Percentiles rank a stretch among this genome's conserved stretches.
These are phyloP conservation scores for Trapa bicornis DNA, from an alignment of 345 rosid species.

Conservation along the genomic window DNA sequence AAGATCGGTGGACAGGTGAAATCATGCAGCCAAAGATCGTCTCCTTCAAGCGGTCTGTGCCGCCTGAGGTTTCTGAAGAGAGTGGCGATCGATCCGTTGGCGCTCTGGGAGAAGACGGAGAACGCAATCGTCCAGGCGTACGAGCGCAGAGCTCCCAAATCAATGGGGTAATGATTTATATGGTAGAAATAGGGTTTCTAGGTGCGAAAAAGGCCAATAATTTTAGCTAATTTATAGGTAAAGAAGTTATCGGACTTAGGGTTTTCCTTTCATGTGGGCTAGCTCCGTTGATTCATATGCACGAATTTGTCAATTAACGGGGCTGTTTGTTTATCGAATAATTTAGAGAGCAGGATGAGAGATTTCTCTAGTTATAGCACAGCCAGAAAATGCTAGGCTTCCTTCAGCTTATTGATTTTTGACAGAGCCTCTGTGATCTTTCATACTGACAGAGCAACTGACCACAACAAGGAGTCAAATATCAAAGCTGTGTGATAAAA, in stretches of 20 bases:
- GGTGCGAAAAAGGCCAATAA: neutral
- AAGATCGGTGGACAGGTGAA: neutral
- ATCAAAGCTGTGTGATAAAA: neutral
- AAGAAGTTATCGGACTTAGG: neutral
- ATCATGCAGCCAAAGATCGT: constrained; percentile 69
- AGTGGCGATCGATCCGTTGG: constrained; percentile 29
- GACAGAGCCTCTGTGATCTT: neutral
- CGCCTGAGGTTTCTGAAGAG: constrained; percentile 7
- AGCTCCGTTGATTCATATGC: neutral
- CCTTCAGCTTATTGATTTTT: neutral
- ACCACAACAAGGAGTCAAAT: neutral
- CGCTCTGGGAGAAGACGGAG: constrained; percentile 28
- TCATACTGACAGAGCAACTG: neutral
- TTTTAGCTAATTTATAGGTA: neutral
- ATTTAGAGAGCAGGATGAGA: neutral
- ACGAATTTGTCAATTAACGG: neutral
- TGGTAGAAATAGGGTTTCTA: neutral
- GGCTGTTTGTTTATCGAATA: neutral
- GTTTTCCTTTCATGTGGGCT: neutral
- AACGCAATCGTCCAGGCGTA: constrained; percentile 36
- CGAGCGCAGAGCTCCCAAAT: constrained; percentile 34
- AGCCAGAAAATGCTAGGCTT: neutral
- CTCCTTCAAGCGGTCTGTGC: constrained; percentile 43
- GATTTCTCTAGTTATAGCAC: neutral
- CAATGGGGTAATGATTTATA: constrained; percentile 19